Evolutionary conservation across 176 grass and related monocot genomes (phyloP).

Genomic region (Tuctoria greenei): DNA sequence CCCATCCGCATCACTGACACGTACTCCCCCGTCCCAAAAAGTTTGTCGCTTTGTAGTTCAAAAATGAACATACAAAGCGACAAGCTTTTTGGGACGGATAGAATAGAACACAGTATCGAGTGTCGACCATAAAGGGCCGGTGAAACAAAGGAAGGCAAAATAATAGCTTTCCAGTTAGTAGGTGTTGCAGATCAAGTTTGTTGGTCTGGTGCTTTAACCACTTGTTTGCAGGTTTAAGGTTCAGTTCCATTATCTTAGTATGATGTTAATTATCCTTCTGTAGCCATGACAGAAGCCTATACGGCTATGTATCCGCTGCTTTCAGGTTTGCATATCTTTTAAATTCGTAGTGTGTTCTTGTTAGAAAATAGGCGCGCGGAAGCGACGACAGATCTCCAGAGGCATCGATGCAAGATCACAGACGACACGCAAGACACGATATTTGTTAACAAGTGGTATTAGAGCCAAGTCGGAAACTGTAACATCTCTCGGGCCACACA

Average conservation of each 20-base stretch:
- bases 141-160: background rate
- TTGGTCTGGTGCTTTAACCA: conserved; percentile 29
- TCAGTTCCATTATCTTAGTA: background rate
- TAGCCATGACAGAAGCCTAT: conserved; percentile 39
- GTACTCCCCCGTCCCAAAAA: no score
- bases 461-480: no score
- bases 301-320: conserved; percentile 3
- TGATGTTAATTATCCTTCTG: conserved; percentile 29
- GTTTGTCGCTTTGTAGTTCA: no score
- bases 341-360: conserved; percentile 16
- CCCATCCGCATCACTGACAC: conserved; percentile 39
- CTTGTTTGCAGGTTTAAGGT: conserved; percentile 20
- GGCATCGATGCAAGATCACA: no score
- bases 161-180: conserved; percentile 20
- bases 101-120: conserved; percentile 5
- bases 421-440: no score
- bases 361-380: no score
- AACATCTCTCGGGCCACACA: no score
- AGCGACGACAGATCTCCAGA: no score
- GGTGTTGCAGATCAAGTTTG: conserved; percentile 42
- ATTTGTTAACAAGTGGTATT: no score
- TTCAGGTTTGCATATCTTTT: conserved; percentile 29
- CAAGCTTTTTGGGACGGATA: no score
- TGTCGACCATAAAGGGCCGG: background rate
- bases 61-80: no score